Conservation (phyloP, 2,329 filamentous ascomycete species). For the Cytospora piceicola region DNA sequence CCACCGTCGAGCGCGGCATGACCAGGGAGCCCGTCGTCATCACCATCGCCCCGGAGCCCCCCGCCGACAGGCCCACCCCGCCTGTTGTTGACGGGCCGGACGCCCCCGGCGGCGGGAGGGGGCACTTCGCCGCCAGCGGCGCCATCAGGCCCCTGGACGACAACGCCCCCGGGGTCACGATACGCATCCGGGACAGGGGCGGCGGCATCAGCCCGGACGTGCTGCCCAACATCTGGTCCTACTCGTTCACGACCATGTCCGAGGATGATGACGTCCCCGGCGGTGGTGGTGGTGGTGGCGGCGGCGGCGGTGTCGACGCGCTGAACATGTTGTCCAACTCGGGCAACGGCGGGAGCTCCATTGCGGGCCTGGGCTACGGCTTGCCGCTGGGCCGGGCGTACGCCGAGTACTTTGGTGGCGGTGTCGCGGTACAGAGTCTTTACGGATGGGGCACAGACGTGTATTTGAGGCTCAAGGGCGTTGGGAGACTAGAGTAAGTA, state of each 20-base stretch:
- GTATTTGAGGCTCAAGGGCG: conserved; percentile 66
- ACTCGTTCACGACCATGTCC: conserved; percentile 94
- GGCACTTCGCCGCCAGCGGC: conserved; percentile 47
- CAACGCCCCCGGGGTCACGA: conserved; percentile 82
- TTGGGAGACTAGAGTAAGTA: conserved; percentile 55
- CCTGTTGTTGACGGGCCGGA: conserved; percentile 15
- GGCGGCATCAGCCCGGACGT: conserved; percentile 88
- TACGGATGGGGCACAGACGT: conserved; percentile 88
- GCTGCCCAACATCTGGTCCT: conserved; percentile 89
- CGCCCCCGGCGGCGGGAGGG: conserved; percentile 40
- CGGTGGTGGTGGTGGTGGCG: conserved; percentile 47
- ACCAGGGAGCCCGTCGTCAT: conserved; percentile 84
- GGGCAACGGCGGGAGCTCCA: conserved; percentile 74
- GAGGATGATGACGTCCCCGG: conserved; percentile 59
- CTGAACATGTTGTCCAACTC: conserved; percentile 75
- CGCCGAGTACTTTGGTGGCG: conserved; percentile 96
- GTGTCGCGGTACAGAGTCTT: conserved; percentile 91
- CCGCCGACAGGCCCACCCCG: conserved; percentile 36
- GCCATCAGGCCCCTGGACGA: conserved; percentile 63
- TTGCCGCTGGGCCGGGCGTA: conserved; percentile 89
- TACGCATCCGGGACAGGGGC: conserved; percentile 93
- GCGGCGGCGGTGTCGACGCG: conserved; percentile 62
- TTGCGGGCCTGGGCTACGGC: conserved; percentile 92
- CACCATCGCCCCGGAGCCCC: conserved; percentile 78
- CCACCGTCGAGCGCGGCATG: conserved; percentile 83